Evolutionary conservation across 2,329 filamentous ascomycete genomes (phyloP).

Genomic region (Colletotrichum eremochloae): DNA sequence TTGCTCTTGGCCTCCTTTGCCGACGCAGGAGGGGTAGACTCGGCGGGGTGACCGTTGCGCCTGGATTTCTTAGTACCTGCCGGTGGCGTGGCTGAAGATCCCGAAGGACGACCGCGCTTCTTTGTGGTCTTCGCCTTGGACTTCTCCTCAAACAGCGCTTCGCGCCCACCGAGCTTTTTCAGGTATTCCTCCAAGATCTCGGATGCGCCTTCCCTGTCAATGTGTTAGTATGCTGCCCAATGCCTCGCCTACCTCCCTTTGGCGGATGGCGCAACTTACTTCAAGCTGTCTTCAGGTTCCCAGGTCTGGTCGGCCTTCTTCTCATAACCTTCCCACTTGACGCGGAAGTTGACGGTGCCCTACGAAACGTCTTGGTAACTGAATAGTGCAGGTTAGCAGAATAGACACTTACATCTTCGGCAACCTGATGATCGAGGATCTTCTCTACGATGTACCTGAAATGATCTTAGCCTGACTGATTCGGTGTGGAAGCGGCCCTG

Average conservation of each 20-base stretch:
- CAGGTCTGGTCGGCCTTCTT: slow-evolving; percentile 79
- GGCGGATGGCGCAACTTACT: slow-evolving; percentile 54
- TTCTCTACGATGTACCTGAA: slow-evolving; percentile 79
- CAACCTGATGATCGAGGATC: slow-evolving; percentile 75
- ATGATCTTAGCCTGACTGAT: slow-evolving; percentile 38
- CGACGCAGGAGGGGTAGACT: slow-evolving; percentile 62
- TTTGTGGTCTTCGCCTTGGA: slow-evolving; percentile 65
- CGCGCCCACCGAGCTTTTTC: slow-evolving; percentile 71
- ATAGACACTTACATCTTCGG: slow-evolving; percentile 62
- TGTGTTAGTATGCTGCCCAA: slow-evolving; percentile 1
- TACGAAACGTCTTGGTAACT: slow-evolving; percentile 45
- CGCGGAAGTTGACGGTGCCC: slow-evolving; percentile 72
- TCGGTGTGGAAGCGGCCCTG: not conserved
- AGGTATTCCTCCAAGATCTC: slow-evolving; percentile 77
- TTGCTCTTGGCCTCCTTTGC: slow-evolving; percentile 54
- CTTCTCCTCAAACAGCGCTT: slow-evolving; percentile 65
- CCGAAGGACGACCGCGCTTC: slow-evolving; percentile 67
- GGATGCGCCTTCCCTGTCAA: slow-evolving; percentile 66
- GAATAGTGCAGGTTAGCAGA: not conserved
- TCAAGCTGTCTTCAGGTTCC: slow-evolving; percentile 82
- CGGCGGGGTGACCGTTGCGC: slow-evolving; percentile 64
- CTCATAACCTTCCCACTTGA: slow-evolving; percentile 87
- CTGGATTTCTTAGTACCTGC: slow-evolving; percentile 61
- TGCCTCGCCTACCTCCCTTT: not conserved
- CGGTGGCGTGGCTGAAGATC: slow-evolving; percentile 53